These are phyloP conservation scores for Aureoboletus auriporus DNA, from an alignment of 768 basidiomycete genomes.

Conservation along the genomic window DNA sequence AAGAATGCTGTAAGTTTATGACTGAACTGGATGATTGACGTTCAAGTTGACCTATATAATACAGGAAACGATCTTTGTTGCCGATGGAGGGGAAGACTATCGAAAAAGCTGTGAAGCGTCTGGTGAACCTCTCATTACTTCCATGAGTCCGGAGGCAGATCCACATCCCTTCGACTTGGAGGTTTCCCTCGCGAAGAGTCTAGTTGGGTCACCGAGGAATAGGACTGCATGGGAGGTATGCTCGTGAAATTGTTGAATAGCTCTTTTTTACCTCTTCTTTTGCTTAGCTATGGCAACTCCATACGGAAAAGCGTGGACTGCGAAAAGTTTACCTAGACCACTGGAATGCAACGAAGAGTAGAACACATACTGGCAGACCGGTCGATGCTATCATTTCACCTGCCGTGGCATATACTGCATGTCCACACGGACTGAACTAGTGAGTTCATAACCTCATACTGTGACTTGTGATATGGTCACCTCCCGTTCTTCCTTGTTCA, in stretches of 20 bases:
- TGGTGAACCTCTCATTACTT: constrained; percentile 41
- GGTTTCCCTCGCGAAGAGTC: constrained; percentile 39
- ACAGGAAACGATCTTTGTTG: constrained; percentile 36
- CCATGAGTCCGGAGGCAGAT: constrained; percentile 33
- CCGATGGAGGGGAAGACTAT: constrained; percentile 41
- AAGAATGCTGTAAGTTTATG: constrained; percentile 18
- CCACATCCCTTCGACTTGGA: constrained; percentile 38
- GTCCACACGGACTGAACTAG: constrained; percentile 43
- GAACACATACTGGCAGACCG: constrained; percentile 46
- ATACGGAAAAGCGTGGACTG: constrained; percentile 36
- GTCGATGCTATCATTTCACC: constrained; percentile 52
- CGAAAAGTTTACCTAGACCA: constrained; percentile 45
- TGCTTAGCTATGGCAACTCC: constrained; percentile 43
- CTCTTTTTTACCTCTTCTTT: not conserved
- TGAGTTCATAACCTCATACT: constrained; percentile 16
- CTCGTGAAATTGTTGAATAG: not conserved
- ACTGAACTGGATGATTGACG: too few species aligned
- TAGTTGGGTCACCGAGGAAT: constrained; percentile 42
- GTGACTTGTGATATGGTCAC: constrained; percentile 2
- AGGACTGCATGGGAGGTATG: constrained; percentile 41
- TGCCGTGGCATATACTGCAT: constrained; percentile 38
- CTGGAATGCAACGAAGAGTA: constrained; percentile 41
- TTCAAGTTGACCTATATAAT: not conserved
- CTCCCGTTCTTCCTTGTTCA: constrained; percentile 13
- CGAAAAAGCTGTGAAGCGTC: constrained; percentile 32